Base-by-base conservation (phyloP, 306 rosid genomes). In the Castanospermum australe region DNA sequence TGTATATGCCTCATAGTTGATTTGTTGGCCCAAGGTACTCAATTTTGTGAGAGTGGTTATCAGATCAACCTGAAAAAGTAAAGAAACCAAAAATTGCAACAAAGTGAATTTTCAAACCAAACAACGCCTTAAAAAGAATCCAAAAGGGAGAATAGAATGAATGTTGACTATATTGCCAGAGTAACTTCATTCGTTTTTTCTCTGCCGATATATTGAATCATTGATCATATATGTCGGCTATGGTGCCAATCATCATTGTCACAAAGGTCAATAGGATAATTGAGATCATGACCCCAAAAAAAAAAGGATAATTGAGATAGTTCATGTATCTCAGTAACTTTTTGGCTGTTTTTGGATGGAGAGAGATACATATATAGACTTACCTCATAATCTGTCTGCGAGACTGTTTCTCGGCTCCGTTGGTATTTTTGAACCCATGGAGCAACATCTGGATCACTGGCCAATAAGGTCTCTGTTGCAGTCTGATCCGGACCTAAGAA, bases 381-480 rank as follows among this genome's bases (percentile, higher is more conserved):
- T 45, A 87, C 99, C 97, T 95, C 97, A 76, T 95, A 95, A 77
- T 95, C 94, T n/a, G 99, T 95, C 82, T 82, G 86, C 17, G 99
- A 95, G 18, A 95, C 98, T 44, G 97, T 95, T 83, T 93, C 96
- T 20, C 98, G 90, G 89, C 99, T 93, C 33, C 97, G 89, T 68
- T 90, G 96, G 74, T 95, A 95, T 57, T 95, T 95, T 82, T 86
- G 90, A 79, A 93, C 91, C 99, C 99, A 95, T 5, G 93, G 97
- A 66, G 88, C 64, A 77, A 93, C 98, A 67, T 93, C 92, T 0
- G 90, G 90, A 81, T 95, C 98, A 28, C 92, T 21, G 57, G 94
- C 96, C 81, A 95, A 71, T 25, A 91, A 78, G 54, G 97, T 76
- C 76, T 95, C 98, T 8, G 97, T 90, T 57, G 93, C 92, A 35